phyloP scores from a whole-genome alignment of 2,329 filamentous ascomycete genomes.

The Byssothecium circinans region DNA sequence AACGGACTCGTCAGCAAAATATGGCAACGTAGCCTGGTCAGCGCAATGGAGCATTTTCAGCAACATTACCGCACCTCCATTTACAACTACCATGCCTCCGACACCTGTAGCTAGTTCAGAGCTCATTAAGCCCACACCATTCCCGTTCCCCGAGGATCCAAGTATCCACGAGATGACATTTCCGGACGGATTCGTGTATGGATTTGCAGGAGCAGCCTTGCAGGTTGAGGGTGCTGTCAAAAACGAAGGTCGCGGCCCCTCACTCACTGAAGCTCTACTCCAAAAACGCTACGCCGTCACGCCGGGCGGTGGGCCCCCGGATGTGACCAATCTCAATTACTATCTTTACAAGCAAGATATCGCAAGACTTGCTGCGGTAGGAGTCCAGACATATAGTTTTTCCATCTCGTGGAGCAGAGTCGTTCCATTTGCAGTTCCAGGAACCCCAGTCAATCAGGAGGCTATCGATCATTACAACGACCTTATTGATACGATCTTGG shows the following conservation, averaged over 20 bases:
- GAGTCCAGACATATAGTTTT: slow-evolving; percentile 68
- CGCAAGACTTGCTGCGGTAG: slow-evolving; percentile 37
- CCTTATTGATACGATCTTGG: slow-evolving; percentile 76
- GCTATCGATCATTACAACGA: slow-evolving; percentile 77
- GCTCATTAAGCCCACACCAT: no score
- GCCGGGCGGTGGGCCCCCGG: slow-evolving; percentile 51
- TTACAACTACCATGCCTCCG: no score
- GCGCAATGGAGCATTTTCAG: no score
- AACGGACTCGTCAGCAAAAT: no score
- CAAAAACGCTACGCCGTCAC: slow-evolving; percentile 28
- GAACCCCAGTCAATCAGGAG: slow-evolving; percentile 77
- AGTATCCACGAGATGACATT: no score
- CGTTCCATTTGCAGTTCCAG: slow-evolving; percentile 81
- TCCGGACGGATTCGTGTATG: slow-evolving; percentile 45
- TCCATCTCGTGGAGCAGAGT: slow-evolving; percentile 82
- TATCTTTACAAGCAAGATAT: slow-evolving; percentile 51
- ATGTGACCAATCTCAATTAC: slow-evolving; percentile 53
- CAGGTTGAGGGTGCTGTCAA: slow-evolving; percentile 51
- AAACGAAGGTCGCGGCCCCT: slow-evolving; percentile 45
- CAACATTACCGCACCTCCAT: no score
- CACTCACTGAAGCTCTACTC: slow-evolving; percentile 46
- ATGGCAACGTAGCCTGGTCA: no score
- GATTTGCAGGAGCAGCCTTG: slow-evolving; percentile 46
- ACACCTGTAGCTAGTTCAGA: no score
- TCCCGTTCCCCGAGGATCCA: no score